Base-by-base conservation (phyloP, 2,329 filamentous ascomycete species). In the Dryadomyces sulphureus region DNA sequence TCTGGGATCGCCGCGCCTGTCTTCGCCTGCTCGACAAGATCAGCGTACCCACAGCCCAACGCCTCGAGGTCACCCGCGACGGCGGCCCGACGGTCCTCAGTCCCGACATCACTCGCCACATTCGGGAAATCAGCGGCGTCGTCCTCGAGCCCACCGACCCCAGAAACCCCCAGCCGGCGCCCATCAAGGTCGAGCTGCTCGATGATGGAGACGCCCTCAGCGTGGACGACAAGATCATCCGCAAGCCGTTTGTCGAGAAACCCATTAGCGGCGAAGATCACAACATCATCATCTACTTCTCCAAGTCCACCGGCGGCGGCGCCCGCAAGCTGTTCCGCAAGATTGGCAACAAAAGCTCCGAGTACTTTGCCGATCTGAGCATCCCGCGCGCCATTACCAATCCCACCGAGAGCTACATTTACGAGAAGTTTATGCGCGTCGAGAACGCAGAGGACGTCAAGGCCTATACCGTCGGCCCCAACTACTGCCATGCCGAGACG, bases 371-470 rank as follows among this genome's bases (percentile, higher is more conserved):
- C 16, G 79, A 80, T 11, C 72, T 98, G 49, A 76, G 67, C 16
- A 65, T 84, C 17, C 92, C 92, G 11, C 73, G 89, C 34, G 87
- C 81, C 44, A 82, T 96, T 50, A 82, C 82, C 1, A 87, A 96
- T 54, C 76, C 79, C 1, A 72, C 72, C 19, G 79, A 83, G 57
- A 96, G 89, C 61, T 98, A 90, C 67, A 78, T 98, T 51, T 98
- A 96, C 62, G 92, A 98, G 62, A 88, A 94, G 60, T 98, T 98
- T 56, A 81, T 98, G 68, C 80, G 86, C 54, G 89, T 95, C 14
- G 90, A 96, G 57, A 96, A 98, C 59, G 84, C 90, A 0, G 92
- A 98, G 62, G 92, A 98, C 60, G 90, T 98, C 58, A 98, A 98
- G 64, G 92, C 90, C 2, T 98, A 98, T 62, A 98, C 92, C 0